Evolutionary conservation across 2,329 filamentous ascomycete species (phyloP).

Genomic region (Fusarium penzigii): DNA sequence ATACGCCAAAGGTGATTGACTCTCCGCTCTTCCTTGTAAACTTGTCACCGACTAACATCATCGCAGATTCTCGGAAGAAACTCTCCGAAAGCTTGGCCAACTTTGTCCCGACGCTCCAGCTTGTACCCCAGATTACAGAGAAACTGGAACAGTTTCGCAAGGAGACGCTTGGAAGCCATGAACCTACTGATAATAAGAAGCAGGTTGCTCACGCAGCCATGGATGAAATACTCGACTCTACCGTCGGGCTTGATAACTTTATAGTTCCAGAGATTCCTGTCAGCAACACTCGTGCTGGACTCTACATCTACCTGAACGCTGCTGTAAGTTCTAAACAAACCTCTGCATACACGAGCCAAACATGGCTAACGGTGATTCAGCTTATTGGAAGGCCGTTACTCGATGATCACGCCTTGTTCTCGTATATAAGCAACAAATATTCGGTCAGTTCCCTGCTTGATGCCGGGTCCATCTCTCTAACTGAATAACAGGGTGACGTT

Average conservation of each 20-base stretch:
- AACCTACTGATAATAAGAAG: slow-evolving; percentile 55
- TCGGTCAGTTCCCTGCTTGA: slow-evolving; percentile 52
- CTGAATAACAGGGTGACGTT: slow-evolving; percentile 62
- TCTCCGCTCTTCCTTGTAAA: neutral
- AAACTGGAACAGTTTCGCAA: slow-evolving; percentile 60
- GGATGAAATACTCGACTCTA: slow-evolving; percentile 59
- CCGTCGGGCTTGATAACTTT: slow-evolving; percentile 56
- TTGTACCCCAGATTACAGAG: slow-evolving; percentile 52
- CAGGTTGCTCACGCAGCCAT: slow-evolving; percentile 50
- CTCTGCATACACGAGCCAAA: neutral
- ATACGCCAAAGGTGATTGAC: slow-evolving; percentile 50
- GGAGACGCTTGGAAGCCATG: slow-evolving; percentile 55
- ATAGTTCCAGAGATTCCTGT: slow-evolving; percentile 65
- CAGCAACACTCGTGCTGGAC: slow-evolving; percentile 74
- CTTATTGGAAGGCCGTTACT: slow-evolving; percentile 79
- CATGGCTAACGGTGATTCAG: slow-evolving; percentile 42
- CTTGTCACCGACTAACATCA: neutral
- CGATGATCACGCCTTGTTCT: slow-evolving; percentile 77
- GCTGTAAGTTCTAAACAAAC: slow-evolving; percentile 53
- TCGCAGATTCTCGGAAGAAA: slow-evolving; percentile 46
- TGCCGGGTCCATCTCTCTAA: slow-evolving; percentile 8
- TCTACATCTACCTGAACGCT: slow-evolving; percentile 85
- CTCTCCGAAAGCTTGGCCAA: slow-evolving; percentile 52
- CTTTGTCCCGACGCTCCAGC: slow-evolving; percentile 61
- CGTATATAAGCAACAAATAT: slow-evolving; percentile 82